Evolutionary conservation across 2,329 filamentous ascomycete genomes (phyloP), one percentile per base, ranked within the genome.

Genomic region (Venturia carpophila): DNA sequence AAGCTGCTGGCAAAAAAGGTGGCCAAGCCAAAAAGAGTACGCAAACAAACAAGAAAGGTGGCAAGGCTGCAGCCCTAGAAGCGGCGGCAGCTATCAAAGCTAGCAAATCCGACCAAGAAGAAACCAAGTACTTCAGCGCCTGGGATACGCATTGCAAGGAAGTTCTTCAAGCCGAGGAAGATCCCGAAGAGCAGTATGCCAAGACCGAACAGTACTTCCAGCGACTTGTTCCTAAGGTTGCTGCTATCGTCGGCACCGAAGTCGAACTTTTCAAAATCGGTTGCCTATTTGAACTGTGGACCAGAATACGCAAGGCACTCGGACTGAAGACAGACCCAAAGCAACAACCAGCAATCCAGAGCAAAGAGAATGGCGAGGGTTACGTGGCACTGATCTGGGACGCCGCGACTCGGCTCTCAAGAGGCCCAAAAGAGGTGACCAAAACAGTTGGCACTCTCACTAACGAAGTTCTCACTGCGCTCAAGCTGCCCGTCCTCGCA

Each of bases 401-500:
- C 30, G 39, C 39, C 39, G 37, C 47, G 10, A 42, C 60, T 11
- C 41, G 49, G n/a, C 60, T 64, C 11, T 39, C 61, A n/a, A 55
- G 42, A 27, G 30, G 34, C 13, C 30, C 43, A 34, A 56, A 41
- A 56, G 64, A 45, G 37, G 39, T 66, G 17, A 64, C 64, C 19
- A 56, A 43, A 19, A 56, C 64, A 30, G 52, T 66, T 7, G 49
- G 21, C 5, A 49, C 60, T 9, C 21, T 34, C 27, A 63, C 64
- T 68, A 66, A 37, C 58, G 64, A 63, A 69, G 67, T 58, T 49
- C 49, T 24, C 60, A 24, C 27, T 24, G 41, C 73, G 19, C 70
- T 80, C 13, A 70, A 72, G 27, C 70, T 80, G 0, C 78, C 79
- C 6, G 70, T 71, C 4, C 67, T 78, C 5, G 69, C 73, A 2